A percentile compares a stretch with the other conserved stretches of the same genome.
Conservation (phyloP, 1,284 basidiomycete species). For the Boletus sp. region DNA sequence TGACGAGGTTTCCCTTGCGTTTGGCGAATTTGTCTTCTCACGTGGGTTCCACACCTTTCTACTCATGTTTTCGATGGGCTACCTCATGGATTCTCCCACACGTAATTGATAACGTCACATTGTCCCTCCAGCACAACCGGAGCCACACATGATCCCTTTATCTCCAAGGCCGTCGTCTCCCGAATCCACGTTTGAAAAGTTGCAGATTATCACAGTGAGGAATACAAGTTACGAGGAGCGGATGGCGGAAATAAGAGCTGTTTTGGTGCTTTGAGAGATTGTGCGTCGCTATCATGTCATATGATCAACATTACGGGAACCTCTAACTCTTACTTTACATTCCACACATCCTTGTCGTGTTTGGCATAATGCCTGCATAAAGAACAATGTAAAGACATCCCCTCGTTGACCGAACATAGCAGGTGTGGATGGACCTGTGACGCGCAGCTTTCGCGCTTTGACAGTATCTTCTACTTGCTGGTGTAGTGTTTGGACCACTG, state of each 20-base stretch:
- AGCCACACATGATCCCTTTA: conserved; percentile 28
- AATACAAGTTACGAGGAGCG: conserved; percentile 36
- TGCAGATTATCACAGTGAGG: conserved; percentile 33
- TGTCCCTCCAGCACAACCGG: conserved; percentile 18
- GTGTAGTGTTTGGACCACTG: conserved; percentile 11
- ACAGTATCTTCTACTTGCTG: not conserved
- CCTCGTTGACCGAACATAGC: not conserved
- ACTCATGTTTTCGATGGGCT: not conserved
- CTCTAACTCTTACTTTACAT: conserved; percentile 8
- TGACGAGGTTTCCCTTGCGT: conserved; percentile 36
- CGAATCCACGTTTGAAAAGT: conserved; percentile 31
- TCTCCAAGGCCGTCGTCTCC: conserved; percentile 13
- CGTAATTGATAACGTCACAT: conserved; percentile 26
- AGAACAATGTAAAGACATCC: not conserved
- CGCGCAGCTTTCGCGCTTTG: not conserved
- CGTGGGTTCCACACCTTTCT: conserved; percentile 12
- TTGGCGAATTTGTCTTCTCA: conserved; percentile 38
- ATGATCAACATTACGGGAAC: conserved; percentile 2
- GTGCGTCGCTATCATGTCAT: conserved; percentile 19
- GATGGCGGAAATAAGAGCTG: conserved; percentile 32
- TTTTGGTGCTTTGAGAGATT: conserved; percentile 20
- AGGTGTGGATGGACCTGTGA: not conserved
- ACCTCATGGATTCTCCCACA: conserved; percentile 10
- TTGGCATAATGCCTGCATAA: not conserved
- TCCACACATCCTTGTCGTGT: conserved; percentile 11